These are phyloP conservation scores for Spinellus fusiger DNA, from an alignment of 192 early-diverging fungal genomes.

Conservation along the genomic window DNA sequence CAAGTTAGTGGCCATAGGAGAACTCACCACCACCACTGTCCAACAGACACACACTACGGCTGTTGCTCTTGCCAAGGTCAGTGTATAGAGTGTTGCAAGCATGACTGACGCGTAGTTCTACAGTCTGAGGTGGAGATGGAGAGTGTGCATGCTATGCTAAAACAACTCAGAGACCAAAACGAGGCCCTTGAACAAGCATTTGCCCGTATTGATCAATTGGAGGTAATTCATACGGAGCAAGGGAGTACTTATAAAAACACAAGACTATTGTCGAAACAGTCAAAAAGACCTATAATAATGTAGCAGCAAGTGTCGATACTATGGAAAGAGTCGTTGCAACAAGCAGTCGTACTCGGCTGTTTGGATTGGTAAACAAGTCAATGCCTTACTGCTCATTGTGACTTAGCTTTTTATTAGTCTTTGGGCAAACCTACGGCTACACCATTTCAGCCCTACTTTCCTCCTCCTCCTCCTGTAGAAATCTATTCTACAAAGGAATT, in stretches of 20 bases:
- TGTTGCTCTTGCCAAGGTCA: too few species aligned
- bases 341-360: neutral
- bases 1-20: too few species aligned
- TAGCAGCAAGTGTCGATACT: constrained; percentile 9
- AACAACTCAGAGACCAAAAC: neutral
- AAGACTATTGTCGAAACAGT: constrained; percentile 7
- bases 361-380: neutral
- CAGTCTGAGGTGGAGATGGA: constrained; percentile 2
- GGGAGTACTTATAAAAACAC: neutral
- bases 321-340: constrained; percentile 9
- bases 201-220: constrained; percentile 13
- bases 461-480: constrained; percentile 5
- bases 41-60: too few species aligned
- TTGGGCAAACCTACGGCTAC: neutral
- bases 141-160: neutral
- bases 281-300: constrained; percentile 14
- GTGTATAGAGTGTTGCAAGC: too few species aligned
- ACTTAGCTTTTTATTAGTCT: neutral
- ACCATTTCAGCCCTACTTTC: constrained; percentile 11
- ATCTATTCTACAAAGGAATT: constrained; percentile 10
- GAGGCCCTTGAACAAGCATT: constrained; percentile 5
- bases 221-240: neutral
- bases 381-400: too few species aligned
- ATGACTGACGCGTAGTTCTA: too few species aligned
- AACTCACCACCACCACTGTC: too few species aligned